Percentiles rank a stretch among this genome's conserved stretches.
Evolutionary conservation across 352 stramenopile genomes (phyloP).

Genomic region (Phytophthora rubi): DNA sequence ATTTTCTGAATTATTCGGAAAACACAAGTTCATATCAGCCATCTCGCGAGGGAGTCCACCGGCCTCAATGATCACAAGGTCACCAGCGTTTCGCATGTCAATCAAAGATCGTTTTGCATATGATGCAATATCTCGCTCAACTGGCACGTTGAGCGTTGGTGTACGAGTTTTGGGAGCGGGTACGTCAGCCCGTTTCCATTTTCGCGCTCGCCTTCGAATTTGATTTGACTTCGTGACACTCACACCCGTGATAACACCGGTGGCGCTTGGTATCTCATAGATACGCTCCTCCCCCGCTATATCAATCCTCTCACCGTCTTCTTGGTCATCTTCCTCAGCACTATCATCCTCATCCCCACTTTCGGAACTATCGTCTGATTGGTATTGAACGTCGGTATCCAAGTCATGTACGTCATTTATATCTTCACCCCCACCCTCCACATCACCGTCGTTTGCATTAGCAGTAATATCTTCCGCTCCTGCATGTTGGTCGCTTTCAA

Average conservation of each 20-base stretch:
- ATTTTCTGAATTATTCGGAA: background rate
- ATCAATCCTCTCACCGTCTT: background rate
- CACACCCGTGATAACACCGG: conserved; percentile 6
- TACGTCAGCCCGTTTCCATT: conserved; percentile 4
- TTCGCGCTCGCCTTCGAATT: conserved; percentile 6
- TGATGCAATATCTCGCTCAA: conserved; percentile 7
- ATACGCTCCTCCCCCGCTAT: background rate
- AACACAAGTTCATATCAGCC: background rate
- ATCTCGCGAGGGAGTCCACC: conserved; percentile 6
- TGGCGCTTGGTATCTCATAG: background rate
- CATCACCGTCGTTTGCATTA: background rate
- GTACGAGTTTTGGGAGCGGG: background rate
- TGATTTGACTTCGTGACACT: conserved; percentile 1
- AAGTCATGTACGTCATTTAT: background rate
- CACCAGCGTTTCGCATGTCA: conserved; percentile 10
- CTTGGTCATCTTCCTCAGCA: background rate
- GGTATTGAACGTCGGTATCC: background rate
- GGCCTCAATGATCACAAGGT: conserved; percentile 8
- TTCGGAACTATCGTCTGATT: conserved; percentile 10
- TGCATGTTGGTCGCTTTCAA: background rate
- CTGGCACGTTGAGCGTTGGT: no score
- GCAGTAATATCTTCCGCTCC: conserved; percentile 1
- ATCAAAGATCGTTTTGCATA: conserved; percentile 13
- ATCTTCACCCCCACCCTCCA: conserved; percentile 1
- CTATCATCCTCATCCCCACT: conserved; percentile 11